phyloP scores from a whole-genome alignment of 805 yeast species.

The Lachancea sp. region DNA sequence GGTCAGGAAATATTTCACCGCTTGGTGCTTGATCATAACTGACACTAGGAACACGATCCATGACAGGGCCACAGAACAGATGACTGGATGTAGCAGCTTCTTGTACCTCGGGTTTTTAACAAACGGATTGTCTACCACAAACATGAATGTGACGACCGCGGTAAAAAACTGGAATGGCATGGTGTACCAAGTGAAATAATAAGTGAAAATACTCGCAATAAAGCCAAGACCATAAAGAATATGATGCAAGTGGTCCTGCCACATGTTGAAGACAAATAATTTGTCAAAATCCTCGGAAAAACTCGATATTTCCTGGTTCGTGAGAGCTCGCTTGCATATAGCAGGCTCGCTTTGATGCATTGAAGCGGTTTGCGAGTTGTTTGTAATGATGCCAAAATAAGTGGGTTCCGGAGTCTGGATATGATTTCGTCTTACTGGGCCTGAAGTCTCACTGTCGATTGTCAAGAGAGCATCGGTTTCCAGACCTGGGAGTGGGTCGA shows the following conservation, averaged over 20 bases:
- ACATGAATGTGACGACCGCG: conserved; percentile 50
- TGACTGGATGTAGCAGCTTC: conserved; percentile 61
- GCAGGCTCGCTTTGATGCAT: not conserved
- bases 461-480: too few species aligned
- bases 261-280: conserved; percentile 15
- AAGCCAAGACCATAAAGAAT: conserved; percentile 16
- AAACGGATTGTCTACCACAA: conserved; percentile 38
- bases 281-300: conserved; percentile 8
- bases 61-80: conserved; percentile 59
- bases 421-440: not conserved
- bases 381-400: not conserved
- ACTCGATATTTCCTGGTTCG: conserved; percentile 15
- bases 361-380: not conserved
- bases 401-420: conserved; percentile 6
- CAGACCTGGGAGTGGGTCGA: not conserved
- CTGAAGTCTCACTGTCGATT: not conserved
- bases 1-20: conserved; percentile 41
- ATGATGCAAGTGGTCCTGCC: conserved; percentile 20
- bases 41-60: conserved; percentile 57
- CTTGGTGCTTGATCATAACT: conserved; percentile 40
- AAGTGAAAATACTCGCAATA: conserved; percentile 18
- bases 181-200: conserved; percentile 37
- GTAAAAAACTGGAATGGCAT: conserved; percentile 58
- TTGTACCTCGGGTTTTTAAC: conserved; percentile 39
- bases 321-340: conserved; percentile 18